Percentiles rank a stretch among this genome's conserved stretches.
phyloP scores from a whole-genome alignment of 768 basidiomycete genomes.

The Mycena sanguinolenta region DNA sequence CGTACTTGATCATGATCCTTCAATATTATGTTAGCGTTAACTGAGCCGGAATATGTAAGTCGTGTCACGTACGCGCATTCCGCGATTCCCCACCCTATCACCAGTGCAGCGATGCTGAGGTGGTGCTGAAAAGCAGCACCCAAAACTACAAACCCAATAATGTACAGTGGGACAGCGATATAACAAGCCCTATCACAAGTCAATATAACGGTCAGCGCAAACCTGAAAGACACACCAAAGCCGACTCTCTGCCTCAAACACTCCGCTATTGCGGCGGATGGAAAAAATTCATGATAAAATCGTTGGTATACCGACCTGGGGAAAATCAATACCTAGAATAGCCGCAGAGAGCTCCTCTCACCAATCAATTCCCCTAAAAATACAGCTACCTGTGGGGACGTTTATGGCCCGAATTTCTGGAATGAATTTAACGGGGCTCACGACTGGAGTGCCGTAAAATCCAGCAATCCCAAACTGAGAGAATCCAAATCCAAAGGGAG shows the following conservation, averaged over 20 bases:
- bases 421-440: conserved; percentile 39
- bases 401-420: background rate
- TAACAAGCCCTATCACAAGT: conserved; percentile 59
- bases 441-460: conserved; percentile 68
- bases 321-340: too few species aligned
- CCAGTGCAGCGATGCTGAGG: background rate
- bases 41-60: background rate
- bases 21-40: background rate
- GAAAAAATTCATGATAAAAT: conserved; percentile 62
- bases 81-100: background rate
- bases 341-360: too few species aligned
- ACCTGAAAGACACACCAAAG: conserved; percentile 55
- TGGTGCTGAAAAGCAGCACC: background rate
- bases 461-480: conserved; percentile 63
- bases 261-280: conserved; percentile 64
- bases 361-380: conserved; percentile 63
- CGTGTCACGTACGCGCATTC: background rate
- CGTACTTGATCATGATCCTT: background rate
- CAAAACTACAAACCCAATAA: conserved; percentile 38
- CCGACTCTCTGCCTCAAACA: conserved; percentile 71
- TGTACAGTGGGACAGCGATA: conserved; percentile 63
- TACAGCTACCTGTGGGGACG: conserved; percentile 58
- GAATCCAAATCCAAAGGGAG: conserved; percentile 65
- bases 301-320: conserved; percentile 61
- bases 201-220: background rate